A percentile compares a stretch with the other conserved stretches of the same genome.
phyloP scores from a whole-genome alignment of 345 rosid species.

The Adansonia digitata region DNA sequence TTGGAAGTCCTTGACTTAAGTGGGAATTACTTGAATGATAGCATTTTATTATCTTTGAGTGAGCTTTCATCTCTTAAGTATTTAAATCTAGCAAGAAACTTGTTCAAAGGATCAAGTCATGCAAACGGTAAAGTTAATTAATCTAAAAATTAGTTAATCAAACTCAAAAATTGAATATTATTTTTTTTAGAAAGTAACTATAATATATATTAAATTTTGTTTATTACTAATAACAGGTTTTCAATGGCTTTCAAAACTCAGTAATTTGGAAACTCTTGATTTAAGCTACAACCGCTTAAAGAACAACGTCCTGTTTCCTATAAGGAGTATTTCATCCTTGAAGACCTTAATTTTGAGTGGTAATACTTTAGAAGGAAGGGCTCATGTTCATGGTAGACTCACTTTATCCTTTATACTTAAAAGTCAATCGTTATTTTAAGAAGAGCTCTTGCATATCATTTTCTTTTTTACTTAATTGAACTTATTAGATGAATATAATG shows the following conservation, averaged over 20 bases:
- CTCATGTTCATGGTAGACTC: neutral
- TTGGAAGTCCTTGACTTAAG: neutral
- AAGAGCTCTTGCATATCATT: too few species aligned
- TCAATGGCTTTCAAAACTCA: neutral
- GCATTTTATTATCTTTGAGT: neutral
- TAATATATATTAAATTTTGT: neutral
- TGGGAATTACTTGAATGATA: neutral
- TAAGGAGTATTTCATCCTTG: neutral
- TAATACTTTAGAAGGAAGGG: neutral
- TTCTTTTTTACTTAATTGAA: too few species aligned
- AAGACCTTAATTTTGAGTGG: fast-evolving
- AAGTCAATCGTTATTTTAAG: too few species aligned
- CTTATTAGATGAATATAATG: too few species aligned
- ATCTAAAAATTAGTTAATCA: too few species aligned
- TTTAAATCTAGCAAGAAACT: neutral
- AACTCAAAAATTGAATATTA: neutral
- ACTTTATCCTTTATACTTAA: too few species aligned
- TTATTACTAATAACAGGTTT: neutral
- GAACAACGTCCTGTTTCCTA: neutral
- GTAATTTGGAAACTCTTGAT: neutral
- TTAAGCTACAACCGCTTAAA: neutral
- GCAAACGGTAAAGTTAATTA: neutral
- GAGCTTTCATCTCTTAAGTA: neutral
- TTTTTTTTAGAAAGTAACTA: too few species aligned
- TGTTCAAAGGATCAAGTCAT: neutral